Percentiles rank a stretch among this genome's conserved stretches.
These are phyloP conservation scores for Cladosporium sp. DNA, from an alignment of 2,329 filamentous ascomycete genomes.

Conservation along the genomic window DNA sequence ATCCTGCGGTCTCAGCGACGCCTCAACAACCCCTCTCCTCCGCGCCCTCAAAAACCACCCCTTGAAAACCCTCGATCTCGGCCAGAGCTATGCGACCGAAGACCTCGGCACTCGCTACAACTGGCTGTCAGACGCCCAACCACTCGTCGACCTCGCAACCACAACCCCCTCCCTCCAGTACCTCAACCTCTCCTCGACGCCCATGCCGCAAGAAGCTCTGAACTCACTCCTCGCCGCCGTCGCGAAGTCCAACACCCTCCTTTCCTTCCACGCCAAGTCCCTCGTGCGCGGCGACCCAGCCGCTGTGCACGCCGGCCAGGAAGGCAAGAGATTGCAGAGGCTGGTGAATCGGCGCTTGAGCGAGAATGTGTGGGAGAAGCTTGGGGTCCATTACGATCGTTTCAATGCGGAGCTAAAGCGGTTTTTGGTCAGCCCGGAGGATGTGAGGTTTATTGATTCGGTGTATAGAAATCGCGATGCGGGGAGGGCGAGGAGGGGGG, in stretches of 20 bases:
- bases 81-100: conserved; percentile 43
- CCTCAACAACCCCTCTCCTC: conserved; percentile 36
- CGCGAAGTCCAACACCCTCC: conserved; percentile 28
- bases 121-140: conserved; percentile 37
- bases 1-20: conserved; percentile 40
- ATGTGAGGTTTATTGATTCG: conserved; percentile 26
- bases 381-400: conserved; percentile 21
- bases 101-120: conserved; percentile 45
- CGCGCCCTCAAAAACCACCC: conserved; percentile 31
- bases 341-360: conserved; percentile 15
- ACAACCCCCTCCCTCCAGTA: conserved; percentile 32
- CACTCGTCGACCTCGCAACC: conserved; percentile 33
- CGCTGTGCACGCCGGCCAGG: conserved; percentile 20
- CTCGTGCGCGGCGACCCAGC: conserved; percentile 29
- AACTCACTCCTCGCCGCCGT: conserved; percentile 28
- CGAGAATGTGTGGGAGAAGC: conserved; percentile 22
- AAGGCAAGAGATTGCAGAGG: conserved; percentile 16
- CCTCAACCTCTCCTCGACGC: conserved; percentile 37
- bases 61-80: conserved; percentile 38
- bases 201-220: conserved; percentile 29
- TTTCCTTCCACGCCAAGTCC: conserved; percentile 35
- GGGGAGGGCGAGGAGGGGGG: conserved; percentile 24
- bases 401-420: conserved; percentile 19
- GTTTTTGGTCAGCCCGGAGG: conserved; percentile 18
- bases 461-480: conserved; percentile 35